Percentiles rank a stretch among this genome's conserved stretches.
phyloP scores from a whole-genome alignment of 73 alveolate genomes.

The Paramecium primaurelia region DNA sequence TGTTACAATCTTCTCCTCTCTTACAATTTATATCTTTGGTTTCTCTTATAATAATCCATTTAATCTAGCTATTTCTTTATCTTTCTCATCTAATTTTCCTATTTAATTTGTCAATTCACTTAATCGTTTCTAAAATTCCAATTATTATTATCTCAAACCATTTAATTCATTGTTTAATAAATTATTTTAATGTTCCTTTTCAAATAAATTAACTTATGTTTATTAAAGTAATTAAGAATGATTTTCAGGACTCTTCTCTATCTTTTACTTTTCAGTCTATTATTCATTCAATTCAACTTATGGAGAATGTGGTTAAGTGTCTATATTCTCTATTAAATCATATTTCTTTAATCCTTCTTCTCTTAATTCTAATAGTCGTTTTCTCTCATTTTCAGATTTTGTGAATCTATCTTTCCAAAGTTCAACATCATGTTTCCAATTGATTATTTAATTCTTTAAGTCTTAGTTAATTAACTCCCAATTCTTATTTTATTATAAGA shows the following conservation, averaged over 20 bases:
- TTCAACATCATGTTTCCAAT: constrained; percentile 11
- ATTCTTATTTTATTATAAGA: background rate
- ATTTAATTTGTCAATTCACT: background rate
- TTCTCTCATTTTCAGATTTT: constrained; percentile 35
- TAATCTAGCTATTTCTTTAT: background rate
- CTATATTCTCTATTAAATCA: background rate
- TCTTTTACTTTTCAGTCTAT: background rate
- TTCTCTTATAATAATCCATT: background rate
- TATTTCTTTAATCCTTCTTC: background rate
- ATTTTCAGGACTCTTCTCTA: background rate
- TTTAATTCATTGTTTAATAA: background rate
- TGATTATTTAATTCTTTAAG: background rate
- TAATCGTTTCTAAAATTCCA: background rate
- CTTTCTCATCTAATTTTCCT: background rate
- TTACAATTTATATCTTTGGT: background rate
- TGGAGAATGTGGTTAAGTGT: background rate
- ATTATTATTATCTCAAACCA: background rate
- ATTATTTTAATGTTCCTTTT: constrained; percentile 1
- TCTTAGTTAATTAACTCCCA: background rate
- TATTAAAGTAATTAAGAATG: background rate
- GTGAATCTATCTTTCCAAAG: constrained; percentile 24
- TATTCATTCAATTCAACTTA: background rate
- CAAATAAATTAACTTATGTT: background rate
- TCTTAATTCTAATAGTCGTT: background rate
- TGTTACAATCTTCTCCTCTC: background rate